Evolutionary conservation across 768 basidiomycete species (phyloP).

Genomic region (Chalciporus chontae): DNA sequence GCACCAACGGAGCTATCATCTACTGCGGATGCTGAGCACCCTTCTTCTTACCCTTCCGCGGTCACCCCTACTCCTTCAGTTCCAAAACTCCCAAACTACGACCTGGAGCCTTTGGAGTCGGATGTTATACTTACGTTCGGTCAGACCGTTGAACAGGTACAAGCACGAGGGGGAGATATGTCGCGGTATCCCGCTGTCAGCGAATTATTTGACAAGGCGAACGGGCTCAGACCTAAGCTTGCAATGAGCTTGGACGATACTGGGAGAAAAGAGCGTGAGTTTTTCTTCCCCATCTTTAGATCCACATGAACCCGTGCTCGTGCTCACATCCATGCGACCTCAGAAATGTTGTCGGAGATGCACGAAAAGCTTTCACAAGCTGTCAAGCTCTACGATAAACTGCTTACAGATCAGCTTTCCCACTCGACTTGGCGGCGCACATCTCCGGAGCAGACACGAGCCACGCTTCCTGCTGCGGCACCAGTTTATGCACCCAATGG

Average conservation of each 20-base stretch:
- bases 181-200: conserved; percentile 80
- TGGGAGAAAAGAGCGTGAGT: conserved; percentile 78
- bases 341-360: conserved; percentile 90
- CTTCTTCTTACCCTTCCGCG: conserved; percentile 45
- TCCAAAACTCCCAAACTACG: conserved; percentile 68
- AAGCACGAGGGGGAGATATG: conserved; percentile 76
- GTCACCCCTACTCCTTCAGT: conserved; percentile 35
- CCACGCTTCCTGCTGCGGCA: conserved; percentile 28
- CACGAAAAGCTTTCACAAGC: conserved; percentile 91
- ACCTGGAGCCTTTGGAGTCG: conserved; percentile 76
- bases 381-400: conserved; percentile 85
- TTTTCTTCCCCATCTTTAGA: conserved; percentile 7
- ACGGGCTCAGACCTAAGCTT: conserved; percentile 73
- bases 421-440: conserved; percentile 60
- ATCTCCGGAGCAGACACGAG: conserved; percentile 17
- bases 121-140: conserved; percentile 89
- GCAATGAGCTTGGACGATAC: conserved; percentile 83
- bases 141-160: conserved; percentile 83
- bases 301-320: background rate
- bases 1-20: conserved; percentile 65
- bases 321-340: background rate
- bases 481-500: conserved; percentile 17
- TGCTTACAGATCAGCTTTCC: conserved; percentile 79
- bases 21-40: conserved; percentile 46
- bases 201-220: conserved; percentile 83